phyloP scores from a whole-genome alignment of 2,329 filamentous ascomycete genomes.

The Nannizzia gypsea region DNA sequence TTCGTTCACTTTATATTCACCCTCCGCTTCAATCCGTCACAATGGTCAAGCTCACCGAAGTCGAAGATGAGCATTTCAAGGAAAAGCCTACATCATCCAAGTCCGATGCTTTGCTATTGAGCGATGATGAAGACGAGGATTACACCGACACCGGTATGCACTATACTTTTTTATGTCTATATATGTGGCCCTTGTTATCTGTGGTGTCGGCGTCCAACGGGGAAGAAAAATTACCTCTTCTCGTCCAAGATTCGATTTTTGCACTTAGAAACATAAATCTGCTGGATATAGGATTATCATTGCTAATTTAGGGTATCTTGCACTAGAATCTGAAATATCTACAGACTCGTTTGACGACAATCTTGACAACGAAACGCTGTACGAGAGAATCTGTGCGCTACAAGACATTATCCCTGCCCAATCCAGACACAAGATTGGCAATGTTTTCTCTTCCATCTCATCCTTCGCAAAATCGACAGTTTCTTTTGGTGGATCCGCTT shows the following conservation, averaged over 20 bases:
- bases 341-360: conserved; percentile 59
- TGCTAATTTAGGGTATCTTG: neutral
- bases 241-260: too few species aligned
- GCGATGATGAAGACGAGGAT: conserved; percentile 53
- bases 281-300: neutral
- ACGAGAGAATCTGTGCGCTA: conserved; percentile 59
- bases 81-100: conserved; percentile 51
- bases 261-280: neutral
- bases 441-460: conserved; percentile 40
- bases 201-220: neutral
- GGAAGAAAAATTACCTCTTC: neutral
- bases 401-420: conserved; percentile 66
- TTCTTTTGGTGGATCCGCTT: conserved; percentile 65
- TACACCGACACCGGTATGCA: conserved; percentile 77
- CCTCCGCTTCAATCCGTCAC: conserved; percentile 1
- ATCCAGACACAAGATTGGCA: conserved; percentile 55
- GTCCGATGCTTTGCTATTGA: conserved; percentile 42
- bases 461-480: conserved; percentile 36
- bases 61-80: conserved; percentile 89
- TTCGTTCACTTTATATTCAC: neutral
- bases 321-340: conserved; percentile 68
- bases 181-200: neutral
- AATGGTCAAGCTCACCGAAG: conserved; percentile 96
- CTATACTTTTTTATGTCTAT: neutral
- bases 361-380: conserved; percentile 47